phyloP scores from a whole-genome alignment of 2,329 filamentous ascomycete genomes.

The Diaporthe sp. region DNA sequence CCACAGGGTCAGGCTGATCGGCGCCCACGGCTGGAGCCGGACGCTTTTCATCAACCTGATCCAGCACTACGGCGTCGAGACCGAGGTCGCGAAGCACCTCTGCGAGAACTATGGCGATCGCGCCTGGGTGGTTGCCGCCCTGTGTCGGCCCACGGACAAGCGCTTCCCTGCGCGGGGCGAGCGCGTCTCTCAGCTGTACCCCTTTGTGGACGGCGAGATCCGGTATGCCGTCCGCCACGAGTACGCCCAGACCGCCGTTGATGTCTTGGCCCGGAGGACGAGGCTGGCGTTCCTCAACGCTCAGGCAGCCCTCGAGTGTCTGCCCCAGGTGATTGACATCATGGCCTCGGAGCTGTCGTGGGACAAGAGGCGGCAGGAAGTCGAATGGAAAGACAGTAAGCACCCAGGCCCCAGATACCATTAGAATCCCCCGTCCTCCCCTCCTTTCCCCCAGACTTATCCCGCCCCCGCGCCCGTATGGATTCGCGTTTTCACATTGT shows the following conservation, averaged over 20 bases:
- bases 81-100: slow-evolving; percentile 90
- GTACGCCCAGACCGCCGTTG: slow-evolving; percentile 91
- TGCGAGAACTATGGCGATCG: slow-evolving; percentile 91
- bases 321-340: slow-evolving; percentile 88
- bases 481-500: background rate
- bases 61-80: slow-evolving; percentile 92
- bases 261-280: slow-evolving; percentile 88
- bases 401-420: slow-evolving; percentile 43
- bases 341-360: slow-evolving; percentile 89
- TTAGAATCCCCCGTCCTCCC: no score
- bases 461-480: no score
- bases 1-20: slow-evolving; percentile 78
- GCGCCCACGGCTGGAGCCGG: slow-evolving; percentile 87
- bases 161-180: slow-evolving; percentile 88
- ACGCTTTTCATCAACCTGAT: slow-evolving; percentile 95
- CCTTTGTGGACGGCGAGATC: slow-evolving; percentile 92
- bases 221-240: slow-evolving; percentile 90
- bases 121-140: slow-evolving; percentile 88
- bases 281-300: slow-evolving; percentile 92
- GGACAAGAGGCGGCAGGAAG: slow-evolving; percentile 78
- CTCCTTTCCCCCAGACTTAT: background rate
- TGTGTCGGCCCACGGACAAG: slow-evolving; percentile 81
- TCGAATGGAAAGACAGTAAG: slow-evolving; percentile 84
- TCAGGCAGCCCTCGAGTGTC: slow-evolving; percentile 87
- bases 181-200: slow-evolving; percentile 84